Conservation (phyloP, 148 eudicot species). For the Persicaria tinctoria region DNA sequence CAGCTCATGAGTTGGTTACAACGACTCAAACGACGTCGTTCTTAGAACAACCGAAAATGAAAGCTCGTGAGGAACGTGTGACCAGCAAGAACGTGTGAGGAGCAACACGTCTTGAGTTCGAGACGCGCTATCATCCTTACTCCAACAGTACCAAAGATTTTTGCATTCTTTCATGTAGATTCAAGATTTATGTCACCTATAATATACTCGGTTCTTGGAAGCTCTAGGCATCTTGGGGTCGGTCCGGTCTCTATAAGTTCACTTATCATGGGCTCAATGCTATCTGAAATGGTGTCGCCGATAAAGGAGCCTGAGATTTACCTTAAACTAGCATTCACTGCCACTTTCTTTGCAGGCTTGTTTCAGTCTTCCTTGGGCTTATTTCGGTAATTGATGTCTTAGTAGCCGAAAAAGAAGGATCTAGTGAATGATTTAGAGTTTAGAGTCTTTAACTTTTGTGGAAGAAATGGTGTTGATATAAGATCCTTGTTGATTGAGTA, state of each 20-base stretch:
- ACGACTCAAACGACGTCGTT: too few relatives aligned
- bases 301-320: conserved; percentile 36
- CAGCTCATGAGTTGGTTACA: too few relatives aligned
- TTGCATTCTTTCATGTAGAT: conserved; percentile 20
- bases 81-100: too few relatives aligned
- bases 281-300: conserved; percentile 38
- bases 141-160: too few relatives aligned
- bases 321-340: conserved; percentile 54
- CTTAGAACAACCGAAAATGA: too few relatives aligned
- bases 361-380: conserved; percentile 61
- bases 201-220: conserved; percentile 56
- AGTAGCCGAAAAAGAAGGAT: too few relatives aligned
- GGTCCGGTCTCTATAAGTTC: conserved; percentile 76
- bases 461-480: too few relatives aligned
- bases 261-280: conserved; percentile 74
- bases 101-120: too few relatives aligned
- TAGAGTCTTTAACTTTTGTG: too few relatives aligned
- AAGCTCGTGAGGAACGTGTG: too few relatives aligned
- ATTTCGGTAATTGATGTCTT: conserved; percentile 32
- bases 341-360: conserved; percentile 61
- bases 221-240: conserved; percentile 59
- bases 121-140: too few relatives aligned
- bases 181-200: conserved; percentile 72
- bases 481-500: conserved; percentile 16
- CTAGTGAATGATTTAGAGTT: too few relatives aligned